phyloP scores from a whole-genome alignment of 192 early-diverging fungal species.

The Coemansia sp. region DNA sequence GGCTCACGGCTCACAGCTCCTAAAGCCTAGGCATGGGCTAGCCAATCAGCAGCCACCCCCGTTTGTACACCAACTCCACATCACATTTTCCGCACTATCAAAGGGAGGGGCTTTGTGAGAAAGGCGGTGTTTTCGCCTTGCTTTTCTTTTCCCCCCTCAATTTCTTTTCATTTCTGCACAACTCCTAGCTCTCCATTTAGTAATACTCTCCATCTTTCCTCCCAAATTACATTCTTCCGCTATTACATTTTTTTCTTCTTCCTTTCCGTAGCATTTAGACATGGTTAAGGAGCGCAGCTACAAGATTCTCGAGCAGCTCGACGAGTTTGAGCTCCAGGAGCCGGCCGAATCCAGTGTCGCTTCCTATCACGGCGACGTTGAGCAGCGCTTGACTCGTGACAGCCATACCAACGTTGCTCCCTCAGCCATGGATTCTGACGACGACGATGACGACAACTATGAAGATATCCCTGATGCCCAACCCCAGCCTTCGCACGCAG shows the following conservation, averaged over 20 bases:
- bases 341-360: conserved; percentile 26
- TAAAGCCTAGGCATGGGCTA: not conserved
- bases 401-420: conserved; percentile 40
- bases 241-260: conserved; percentile 9
- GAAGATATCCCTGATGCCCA: conserved; percentile 12
- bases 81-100: not conserved
- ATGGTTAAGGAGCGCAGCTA: conserved; percentile 54
- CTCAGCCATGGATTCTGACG: conserved; percentile 40
- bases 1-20: not conserved
- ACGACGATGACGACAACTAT: conserved; percentile 20
- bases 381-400: conserved; percentile 33
- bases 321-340: conserved; percentile 52
- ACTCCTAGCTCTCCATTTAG: not conserved
- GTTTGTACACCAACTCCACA: not conserved
- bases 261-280: not conserved
- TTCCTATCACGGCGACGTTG: conserved; percentile 25
- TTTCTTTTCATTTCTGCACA: not conserved
- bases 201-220: not conserved
- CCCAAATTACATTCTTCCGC: not conserved
- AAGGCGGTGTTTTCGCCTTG: not conserved
- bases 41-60: not conserved
- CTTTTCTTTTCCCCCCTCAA: not conserved
- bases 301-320: conserved; percentile 56
- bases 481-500: not conserved
- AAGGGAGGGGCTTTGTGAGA: not conserved